phyloP scores from a whole-genome alignment of 352 stramenopile species.

The Paralagenidium karlingii region DNA sequence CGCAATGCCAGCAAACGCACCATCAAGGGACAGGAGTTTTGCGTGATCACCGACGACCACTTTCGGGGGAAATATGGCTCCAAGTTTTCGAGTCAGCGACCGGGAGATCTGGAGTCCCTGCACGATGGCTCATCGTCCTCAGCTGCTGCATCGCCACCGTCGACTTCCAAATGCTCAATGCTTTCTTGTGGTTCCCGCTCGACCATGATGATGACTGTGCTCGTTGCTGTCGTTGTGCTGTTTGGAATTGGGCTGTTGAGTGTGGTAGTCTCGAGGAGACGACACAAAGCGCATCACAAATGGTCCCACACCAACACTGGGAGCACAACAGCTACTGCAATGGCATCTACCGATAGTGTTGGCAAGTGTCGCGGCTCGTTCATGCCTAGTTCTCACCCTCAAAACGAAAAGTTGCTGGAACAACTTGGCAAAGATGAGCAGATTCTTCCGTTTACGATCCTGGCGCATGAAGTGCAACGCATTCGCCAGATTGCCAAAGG shows the following conservation, averaged over 20 bases:
- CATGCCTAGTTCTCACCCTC: slow-evolving; percentile 2
- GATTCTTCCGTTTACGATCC: slow-evolving; percentile 2
- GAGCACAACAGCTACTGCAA: neutral
- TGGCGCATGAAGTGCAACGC: slow-evolving; percentile 5
- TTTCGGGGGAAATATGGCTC: slow-evolving; percentile 5
- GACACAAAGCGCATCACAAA: too few relatives aligned
- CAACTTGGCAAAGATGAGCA: slow-evolving; percentile 9
- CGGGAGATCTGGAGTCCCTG: too few relatives aligned
- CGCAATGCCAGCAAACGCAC: slow-evolving; percentile 1
- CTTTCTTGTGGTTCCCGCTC: neutral
- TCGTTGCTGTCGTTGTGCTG: too few relatives aligned
- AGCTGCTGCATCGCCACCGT: too few relatives aligned
- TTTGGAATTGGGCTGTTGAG: too few relatives aligned
- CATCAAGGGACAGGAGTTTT: slow-evolving; percentile 1
- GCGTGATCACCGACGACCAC: slow-evolving; percentile 4
- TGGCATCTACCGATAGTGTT: too few relatives aligned
- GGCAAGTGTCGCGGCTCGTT: slow-evolving; percentile 1
- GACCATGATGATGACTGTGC: too few relatives aligned
- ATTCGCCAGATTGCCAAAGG: slow-evolving; percentile 6
- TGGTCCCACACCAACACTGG: neutral
- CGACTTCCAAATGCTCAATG: too few relatives aligned
- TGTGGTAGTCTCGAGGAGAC: too few relatives aligned
- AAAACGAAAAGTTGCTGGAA: slow-evolving; percentile 6
- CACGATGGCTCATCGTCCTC: neutral
- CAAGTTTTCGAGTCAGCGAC: neutral